phyloP scores from a whole-genome alignment of 306 rosid genomes.

The Fragaria iinumae region DNA sequence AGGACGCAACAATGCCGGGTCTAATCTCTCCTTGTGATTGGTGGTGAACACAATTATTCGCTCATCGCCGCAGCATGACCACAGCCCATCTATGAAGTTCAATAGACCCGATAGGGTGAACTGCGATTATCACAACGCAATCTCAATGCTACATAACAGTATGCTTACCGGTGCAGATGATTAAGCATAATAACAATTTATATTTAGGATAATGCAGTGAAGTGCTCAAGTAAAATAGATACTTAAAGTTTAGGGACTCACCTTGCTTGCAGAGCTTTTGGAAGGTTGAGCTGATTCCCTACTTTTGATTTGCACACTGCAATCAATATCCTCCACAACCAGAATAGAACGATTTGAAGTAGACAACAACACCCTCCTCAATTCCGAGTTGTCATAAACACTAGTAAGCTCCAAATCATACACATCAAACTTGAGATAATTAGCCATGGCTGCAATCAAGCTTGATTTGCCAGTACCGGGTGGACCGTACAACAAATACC shows the following conservation, averaged over 20 bases:
- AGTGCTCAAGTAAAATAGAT: neutral
- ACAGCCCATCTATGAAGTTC: slow-evolving; percentile 57
- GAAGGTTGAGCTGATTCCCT: neutral
- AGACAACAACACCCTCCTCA: slow-evolving; percentile 26
- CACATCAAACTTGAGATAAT: slow-evolving; percentile 39
- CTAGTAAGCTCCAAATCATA: slow-evolving; percentile 38
- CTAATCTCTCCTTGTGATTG: slow-evolving; percentile 49
- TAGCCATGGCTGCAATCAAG: slow-evolving; percentile 53
- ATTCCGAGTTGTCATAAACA: slow-evolving; percentile 20
- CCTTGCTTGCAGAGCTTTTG: neutral
- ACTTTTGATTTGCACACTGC: slow-evolving; percentile 14
- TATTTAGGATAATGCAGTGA: neutral
- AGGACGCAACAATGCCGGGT: slow-evolving; percentile 48
- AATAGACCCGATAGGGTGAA: slow-evolving; percentile 38
- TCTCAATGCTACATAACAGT: neutral
- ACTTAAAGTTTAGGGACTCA: neutral
- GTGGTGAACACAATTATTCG: slow-evolving; percentile 59
- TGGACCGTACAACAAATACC: slow-evolving; percentile 41
- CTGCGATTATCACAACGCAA: neutral
- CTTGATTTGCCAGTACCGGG: slow-evolving; percentile 42
- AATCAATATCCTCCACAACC: slow-evolving; percentile 45
- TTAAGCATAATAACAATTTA: neutral
- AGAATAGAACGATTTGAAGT: slow-evolving; percentile 38
- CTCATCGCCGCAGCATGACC: slow-evolving; percentile 65
- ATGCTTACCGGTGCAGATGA: neutral